Evolutionary conservation across 352 stramenopile genomes (phyloP), one percentile per base, ranked within the genome.

Genomic region (Pythium diclinum): DNA sequence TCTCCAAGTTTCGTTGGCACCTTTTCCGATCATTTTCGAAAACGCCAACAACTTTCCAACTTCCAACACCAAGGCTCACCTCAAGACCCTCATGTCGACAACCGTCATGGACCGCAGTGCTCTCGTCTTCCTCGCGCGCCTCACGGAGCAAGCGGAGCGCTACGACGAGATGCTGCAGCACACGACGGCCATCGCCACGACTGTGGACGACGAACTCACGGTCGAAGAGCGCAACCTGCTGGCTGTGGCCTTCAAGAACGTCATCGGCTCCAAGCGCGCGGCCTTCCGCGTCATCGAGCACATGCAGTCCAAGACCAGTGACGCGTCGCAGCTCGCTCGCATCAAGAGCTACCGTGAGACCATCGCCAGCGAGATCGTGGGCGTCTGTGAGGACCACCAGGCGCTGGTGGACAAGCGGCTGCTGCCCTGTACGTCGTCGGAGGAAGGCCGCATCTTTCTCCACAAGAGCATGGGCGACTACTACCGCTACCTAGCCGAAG

Each of bases 371-470:
- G 70, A 80, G 49, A 56, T 80, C 19, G 48, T 72, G 10, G 56
- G 17, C 1, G 52, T 66, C 9, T 76, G 70, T 54, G 17, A 98
- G 70, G 89, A 98, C 14, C 96, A 98, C 69, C 85, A 97, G 11
- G 71, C 71, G 49, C 95, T 98, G 65, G 96, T 98, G 51, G 84
- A 97, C 59, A 81, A 97, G 44, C 79, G 83, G 55, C 77, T 98
- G 46, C 97, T 98, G 71, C 91, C 90, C 55, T 91, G 96, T 72
- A 91, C 83, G 28, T 83, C 80, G 11, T 91, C 83, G 19, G 88
- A 96, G 58, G 95, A 98, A 77, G 91, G 88, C 68, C 95, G 98
- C 79, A 92, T 98, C 17, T 98, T 98, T 72, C 97, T 98, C 81
- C 95, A 97, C 83, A 98, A 98, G 87, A 98, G 98, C 89, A 95